Evolutionary conservation across 2,329 filamentous ascomycete genomes (phyloP).

Genomic region (Xylaria sp.): DNA sequence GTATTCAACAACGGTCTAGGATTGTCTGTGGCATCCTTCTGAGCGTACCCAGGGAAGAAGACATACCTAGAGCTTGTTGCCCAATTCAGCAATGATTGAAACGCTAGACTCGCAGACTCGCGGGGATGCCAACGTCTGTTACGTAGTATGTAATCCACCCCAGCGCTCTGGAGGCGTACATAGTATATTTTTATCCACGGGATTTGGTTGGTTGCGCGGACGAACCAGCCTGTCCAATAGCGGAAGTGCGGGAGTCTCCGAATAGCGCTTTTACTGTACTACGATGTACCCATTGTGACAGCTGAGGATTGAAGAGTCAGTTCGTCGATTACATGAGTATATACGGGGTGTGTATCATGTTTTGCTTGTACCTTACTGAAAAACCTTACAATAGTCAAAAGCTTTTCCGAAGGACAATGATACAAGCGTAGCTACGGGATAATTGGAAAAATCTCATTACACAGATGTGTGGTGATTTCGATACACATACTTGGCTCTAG

Average conservation of each 20-base stretch:
- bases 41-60: neutral
- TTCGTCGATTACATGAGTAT: too few relatives aligned
- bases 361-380: too few relatives aligned
- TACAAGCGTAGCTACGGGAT: too few relatives aligned
- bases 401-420: too few relatives aligned
- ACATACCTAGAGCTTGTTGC: conserved; percentile 4
- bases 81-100: conserved; percentile 10
- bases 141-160: conserved; percentile 1
- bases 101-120: neutral
- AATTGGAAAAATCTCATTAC: too few relatives aligned
- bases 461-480: too few relatives aligned
- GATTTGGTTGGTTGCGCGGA: conserved; percentile 15
- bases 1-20: neutral
- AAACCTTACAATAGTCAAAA: too few relatives aligned
- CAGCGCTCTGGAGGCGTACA: too few relatives aligned
- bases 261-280: neutral
- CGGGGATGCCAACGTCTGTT: neutral
- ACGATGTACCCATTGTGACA: conserved; percentile 14
- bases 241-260: conserved; percentile 6
- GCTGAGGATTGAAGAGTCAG: neutral
- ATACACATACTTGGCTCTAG: too few relatives aligned
- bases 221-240: conserved; percentile 1
- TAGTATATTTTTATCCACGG: conserved; percentile 23
- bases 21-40: neutral
- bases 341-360: too few relatives aligned